phyloP scores from a whole-genome alignment of 176 grass and related monocot species.

The Raddia distichophylla region DNA sequence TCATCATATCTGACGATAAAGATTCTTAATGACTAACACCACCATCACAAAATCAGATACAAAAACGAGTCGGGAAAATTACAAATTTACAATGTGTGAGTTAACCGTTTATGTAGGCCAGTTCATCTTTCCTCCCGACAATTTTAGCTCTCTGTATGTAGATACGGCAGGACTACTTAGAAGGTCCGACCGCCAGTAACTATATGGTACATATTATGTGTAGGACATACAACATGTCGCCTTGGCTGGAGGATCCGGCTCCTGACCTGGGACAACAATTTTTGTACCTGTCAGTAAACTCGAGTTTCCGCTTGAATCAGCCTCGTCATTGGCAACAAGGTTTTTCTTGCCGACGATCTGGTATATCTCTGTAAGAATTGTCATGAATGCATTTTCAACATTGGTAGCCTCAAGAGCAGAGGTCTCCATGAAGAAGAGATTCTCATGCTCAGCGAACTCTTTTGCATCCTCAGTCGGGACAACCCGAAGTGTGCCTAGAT shows the following conservation, averaged over 20 bases:
- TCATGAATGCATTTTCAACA: conserved; percentile 53
- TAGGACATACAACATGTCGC: conserved; percentile 60
- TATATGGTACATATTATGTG: background rate
- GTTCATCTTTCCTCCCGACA: conserved; percentile 37
- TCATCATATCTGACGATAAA: conserved; percentile 24
- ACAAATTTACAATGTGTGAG: conserved; percentile 32
- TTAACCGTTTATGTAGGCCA: conserved; percentile 31
- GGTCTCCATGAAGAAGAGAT: conserved; percentile 73
- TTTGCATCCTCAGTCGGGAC: conserved; percentile 60
- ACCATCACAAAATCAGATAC: conserved; percentile 32
- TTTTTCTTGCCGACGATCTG: conserved; percentile 54
- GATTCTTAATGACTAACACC: conserved; percentile 23
- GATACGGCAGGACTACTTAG: background rate
- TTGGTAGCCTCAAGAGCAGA: conserved; percentile 64
- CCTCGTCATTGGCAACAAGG: conserved; percentile 55
- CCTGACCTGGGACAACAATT: conserved; percentile 53
- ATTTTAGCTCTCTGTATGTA: conserved; percentile 18
- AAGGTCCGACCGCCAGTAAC: conserved; percentile 5
- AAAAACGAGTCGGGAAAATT: conserved; percentile 32
- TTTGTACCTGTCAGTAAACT: conserved; percentile 64
- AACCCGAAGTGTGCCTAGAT: conserved; percentile 55
- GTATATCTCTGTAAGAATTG: conserved; percentile 54
- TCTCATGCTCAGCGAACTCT: conserved; percentile 60
- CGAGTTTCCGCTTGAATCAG: conserved; percentile 45
- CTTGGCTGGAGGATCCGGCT: conserved; percentile 38